phyloP scores from a whole-genome alignment of 2,329 filamentous ascomycete species.

The Aspergillus fumigatiaffinis region DNA sequence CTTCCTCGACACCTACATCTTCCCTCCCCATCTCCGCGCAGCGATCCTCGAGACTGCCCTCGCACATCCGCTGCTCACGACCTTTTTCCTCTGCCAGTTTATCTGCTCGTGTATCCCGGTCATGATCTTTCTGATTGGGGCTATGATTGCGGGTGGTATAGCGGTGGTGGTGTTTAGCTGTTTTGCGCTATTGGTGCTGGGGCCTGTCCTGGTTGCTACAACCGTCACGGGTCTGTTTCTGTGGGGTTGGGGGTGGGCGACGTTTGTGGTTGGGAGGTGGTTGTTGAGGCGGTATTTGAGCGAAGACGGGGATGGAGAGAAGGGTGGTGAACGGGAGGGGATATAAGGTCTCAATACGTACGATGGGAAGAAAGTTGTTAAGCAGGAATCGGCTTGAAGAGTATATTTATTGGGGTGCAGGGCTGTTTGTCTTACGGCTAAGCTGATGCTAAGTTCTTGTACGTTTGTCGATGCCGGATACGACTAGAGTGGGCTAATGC shows the following conservation, averaged over 20 bases:
- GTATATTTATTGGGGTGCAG: background rate
- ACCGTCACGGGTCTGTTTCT: slow-evolving; percentile 59
- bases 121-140: slow-evolving; percentile 61
- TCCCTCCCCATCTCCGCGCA: slow-evolving; percentile 60
- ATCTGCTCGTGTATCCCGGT: slow-evolving; percentile 64
- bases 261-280: slow-evolving; percentile 40
- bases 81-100: slow-evolving; percentile 64
- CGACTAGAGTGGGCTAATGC: background rate
- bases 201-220: slow-evolving; percentile 66
- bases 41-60: slow-evolving; percentile 55
- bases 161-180: slow-evolving; percentile 54
- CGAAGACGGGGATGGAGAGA: background rate
- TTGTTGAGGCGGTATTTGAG: slow-evolving; percentile 5
- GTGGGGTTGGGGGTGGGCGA: slow-evolving; percentile 64
- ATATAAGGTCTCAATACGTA: background rate
- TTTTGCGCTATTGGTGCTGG: slow-evolving; percentile 62
- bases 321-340: background rate
- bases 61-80: slow-evolving; percentile 66
- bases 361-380: background rate
- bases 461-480: background rate
- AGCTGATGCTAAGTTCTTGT: background rate
- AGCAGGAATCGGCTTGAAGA: background rate
- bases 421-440: background rate
- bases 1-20: slow-evolving; percentile 28
- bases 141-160: slow-evolving; percentile 59